Percentiles rank a stretch among this genome's conserved stretches.
Conservation (phyloP, 306 rosid genomes). For the Vicia villosa region DNA sequence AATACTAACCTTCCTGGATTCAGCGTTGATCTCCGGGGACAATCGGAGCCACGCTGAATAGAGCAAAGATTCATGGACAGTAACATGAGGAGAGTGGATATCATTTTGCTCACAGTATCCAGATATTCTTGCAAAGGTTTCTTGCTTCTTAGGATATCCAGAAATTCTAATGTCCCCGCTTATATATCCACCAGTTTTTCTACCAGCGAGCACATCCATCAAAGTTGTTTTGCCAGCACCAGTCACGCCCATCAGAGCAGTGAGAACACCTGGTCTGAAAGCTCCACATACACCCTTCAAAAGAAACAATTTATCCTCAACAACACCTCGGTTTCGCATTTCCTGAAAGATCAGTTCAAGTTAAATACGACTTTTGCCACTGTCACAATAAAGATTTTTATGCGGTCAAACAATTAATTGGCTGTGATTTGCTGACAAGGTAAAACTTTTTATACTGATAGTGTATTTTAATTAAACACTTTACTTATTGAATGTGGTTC, state of each 20-base stretch:
- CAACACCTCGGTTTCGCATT: constrained; percentile 64
- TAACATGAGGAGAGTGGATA: constrained; percentile 77
- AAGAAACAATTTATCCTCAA: constrained; percentile 71
- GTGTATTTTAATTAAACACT: neutral
- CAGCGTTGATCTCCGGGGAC: constrained; percentile 48
- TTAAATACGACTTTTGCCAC: neutral
- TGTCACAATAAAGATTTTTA: constrained; percentile 21
- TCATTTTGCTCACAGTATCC: constrained; percentile 95
- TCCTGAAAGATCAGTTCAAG: constrained; percentile 45
- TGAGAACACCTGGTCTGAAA: constrained; percentile 89
- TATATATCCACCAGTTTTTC: constrained; percentile 87
- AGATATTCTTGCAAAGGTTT: constrained; percentile 82
- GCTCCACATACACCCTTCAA: constrained; percentile 77
- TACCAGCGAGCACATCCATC: constrained; percentile 91
- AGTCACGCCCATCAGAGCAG: constrained; percentile 92
- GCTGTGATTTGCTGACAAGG: neutral
- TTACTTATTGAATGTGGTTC: neutral
- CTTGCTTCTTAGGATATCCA: constrained; percentile 84
- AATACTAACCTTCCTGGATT: constrained; percentile 54
- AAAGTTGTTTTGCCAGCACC: constrained; percentile 96
- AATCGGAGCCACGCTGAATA: constrained; percentile 70
- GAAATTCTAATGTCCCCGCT: constrained; percentile 73
- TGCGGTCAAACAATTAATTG: constrained; percentile 2
- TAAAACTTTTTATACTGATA: neutral
- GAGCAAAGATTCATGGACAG: constrained; percentile 58